Evolutionary conservation across 108 stramenopile species (phyloP).

Genomic region (Fragilaria crotonensis): DNA sequence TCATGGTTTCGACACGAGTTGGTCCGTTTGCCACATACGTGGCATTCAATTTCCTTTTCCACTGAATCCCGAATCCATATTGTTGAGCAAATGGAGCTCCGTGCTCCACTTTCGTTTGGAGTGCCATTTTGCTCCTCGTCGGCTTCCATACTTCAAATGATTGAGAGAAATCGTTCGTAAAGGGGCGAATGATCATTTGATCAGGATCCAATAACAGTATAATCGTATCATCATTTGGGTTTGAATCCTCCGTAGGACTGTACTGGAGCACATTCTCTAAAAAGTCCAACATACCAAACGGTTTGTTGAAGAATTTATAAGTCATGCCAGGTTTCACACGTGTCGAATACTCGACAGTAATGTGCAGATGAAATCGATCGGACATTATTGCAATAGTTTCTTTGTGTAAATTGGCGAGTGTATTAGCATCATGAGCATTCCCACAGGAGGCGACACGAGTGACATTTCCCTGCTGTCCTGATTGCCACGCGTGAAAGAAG

Average conservation of each 20-base stretch:
- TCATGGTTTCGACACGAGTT: conserved; percentile 33
- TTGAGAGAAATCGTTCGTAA: conserved; percentile 73
- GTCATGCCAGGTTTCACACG: conserved; percentile 20
- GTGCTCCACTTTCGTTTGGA: conserved; percentile 49
- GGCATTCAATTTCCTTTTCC: conserved; percentile 51
- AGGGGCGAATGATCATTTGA: conserved; percentile 66
- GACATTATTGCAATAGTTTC: conserved; percentile 34
- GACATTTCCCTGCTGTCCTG: conserved; percentile 55
- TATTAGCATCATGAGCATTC: background rate
- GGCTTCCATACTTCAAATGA: conserved; percentile 28
- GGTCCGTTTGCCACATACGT: conserved; percentile 30
- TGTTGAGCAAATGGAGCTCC: conserved; percentile 87
- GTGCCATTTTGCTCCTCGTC: background rate
- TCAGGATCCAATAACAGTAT: conserved; percentile 78
- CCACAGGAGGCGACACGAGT: conserved; percentile 47
- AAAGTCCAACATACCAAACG: conserved; percentile 82
- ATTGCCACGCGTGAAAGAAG: conserved; percentile 48
- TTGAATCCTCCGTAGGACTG: conserved; percentile 24
- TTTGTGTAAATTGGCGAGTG: background rate
- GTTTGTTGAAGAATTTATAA: conserved; percentile 93
- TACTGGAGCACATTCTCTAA: conserved; percentile 59
- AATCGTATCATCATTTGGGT: conserved; percentile 50
- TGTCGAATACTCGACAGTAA: conserved; percentile 52
- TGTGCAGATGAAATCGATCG: conserved; percentile 57
- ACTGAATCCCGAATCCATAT: conserved; percentile 84